These are phyloP conservation scores for Dactylellina parvicollis DNA, from an alignment of 2,329 filamentous ascomycete genomes.

Conservation along the genomic window DNA sequence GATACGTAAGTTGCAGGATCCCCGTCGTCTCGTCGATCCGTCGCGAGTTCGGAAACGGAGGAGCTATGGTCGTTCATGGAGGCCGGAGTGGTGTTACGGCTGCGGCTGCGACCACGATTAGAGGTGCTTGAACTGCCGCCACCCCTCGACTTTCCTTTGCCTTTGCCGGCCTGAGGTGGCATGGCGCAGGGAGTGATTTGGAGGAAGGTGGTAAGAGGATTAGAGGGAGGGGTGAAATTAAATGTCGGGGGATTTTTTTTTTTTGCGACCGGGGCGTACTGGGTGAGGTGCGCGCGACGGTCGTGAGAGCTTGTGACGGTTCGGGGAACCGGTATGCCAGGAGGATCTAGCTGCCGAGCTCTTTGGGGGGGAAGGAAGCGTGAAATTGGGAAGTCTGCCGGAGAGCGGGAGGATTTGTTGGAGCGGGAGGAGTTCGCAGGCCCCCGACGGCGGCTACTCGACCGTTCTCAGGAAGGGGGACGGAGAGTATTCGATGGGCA, in stretches of 20 bases:
- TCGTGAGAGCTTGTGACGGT: conserved; percentile 8
- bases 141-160: conserved; percentile 53
- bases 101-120: conserved; percentile 52
- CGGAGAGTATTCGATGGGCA: neutral
- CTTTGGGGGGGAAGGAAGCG: neutral
- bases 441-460: neutral
- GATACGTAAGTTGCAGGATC: conserved; percentile 45
- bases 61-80: conserved; percentile 53
- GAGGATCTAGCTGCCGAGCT: conserved; percentile 50
- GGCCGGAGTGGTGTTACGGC: conserved; percentile 52
- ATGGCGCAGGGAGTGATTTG: conserved; percentile 43
- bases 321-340: conserved; percentile 18
- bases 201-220: conserved; percentile 3
- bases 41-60: conserved; percentile 47
- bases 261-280: conserved; percentile 7
- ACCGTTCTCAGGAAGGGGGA: neutral
- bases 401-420: conserved; percentile 14
- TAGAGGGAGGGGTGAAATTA: conserved; percentile 1
- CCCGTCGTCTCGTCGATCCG: conserved; percentile 40
- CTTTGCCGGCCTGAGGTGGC: conserved; percentile 53
- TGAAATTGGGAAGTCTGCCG: conserved; percentile 34
- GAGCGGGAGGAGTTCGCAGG: neutral
- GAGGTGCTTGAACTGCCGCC: conserved; percentile 49
- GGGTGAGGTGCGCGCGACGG: conserved; percentile 35
- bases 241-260: conserved; percentile 19